phyloP scores from a whole-genome alignment of 1,139 yeast species.

The Pichia sp. region DNA sequence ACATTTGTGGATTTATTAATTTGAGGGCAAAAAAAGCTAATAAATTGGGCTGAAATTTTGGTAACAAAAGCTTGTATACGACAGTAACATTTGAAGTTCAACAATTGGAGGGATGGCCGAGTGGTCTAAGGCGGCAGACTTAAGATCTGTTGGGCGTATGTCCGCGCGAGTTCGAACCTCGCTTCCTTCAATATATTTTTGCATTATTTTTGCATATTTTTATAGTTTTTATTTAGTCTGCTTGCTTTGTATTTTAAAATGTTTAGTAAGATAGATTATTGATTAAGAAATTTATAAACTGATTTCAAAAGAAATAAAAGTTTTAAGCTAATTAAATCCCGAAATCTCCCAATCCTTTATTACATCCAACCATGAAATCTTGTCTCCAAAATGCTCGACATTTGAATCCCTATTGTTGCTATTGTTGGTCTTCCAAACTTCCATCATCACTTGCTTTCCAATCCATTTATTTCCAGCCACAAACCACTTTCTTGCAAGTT shows the following conservation, averaged over 20 bases:
- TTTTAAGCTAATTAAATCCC: slow-evolving; percentile 21
- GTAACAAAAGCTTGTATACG: no score
- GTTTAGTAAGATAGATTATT: neutral
- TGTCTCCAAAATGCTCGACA: slow-evolving; percentile 25
- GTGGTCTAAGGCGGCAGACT: slow-evolving; percentile 35
- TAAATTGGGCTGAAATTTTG: no score
- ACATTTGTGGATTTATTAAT: no score
- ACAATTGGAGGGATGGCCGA: slow-evolving; percentile 32
- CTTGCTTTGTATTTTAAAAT: neutral
- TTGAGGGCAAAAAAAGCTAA: no score
- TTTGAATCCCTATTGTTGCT: slow-evolving; percentile 22
- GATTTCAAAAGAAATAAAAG: neutral
- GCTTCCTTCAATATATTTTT: slow-evolving; percentile 5
- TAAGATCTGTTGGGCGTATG: slow-evolving; percentile 35
- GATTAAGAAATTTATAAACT: neutral
- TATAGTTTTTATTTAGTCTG: neutral
- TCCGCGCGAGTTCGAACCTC: slow-evolving; percentile 46
- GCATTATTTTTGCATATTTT: neutral
- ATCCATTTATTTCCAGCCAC: slow-evolving; percentile 43
- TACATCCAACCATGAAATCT: slow-evolving; percentile 47
- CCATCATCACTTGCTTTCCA: slow-evolving; percentile 45
- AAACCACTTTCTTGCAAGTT: slow-evolving; percentile 30
- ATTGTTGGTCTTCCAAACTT: slow-evolving; percentile 44
- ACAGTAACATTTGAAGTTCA: no score
- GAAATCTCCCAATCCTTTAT: slow-evolving; percentile 47